Conservation (phyloP, 2,329 filamentous ascomycete genomes). For the Beauveria asiatica region DNA sequence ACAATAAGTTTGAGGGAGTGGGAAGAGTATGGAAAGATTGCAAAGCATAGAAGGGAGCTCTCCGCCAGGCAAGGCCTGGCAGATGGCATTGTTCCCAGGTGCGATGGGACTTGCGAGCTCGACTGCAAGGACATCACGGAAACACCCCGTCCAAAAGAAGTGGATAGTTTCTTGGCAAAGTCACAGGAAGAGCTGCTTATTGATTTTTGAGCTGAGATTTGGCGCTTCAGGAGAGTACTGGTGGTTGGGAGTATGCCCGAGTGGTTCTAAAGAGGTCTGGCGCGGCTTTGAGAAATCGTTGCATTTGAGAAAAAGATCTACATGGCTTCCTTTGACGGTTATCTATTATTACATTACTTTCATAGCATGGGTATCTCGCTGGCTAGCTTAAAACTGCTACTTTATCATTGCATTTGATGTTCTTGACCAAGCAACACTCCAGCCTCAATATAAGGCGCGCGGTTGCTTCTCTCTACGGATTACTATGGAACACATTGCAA, state of each 20-base stretch:
- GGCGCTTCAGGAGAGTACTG: background rate
- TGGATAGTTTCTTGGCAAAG: background rate
- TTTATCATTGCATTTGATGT: background rate
- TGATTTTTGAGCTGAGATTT: background rate
- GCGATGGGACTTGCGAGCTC: background rate
- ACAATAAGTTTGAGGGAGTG: background rate
- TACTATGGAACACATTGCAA: too few relatives aligned
- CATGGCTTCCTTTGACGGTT: background rate
- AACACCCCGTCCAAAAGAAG: background rate
- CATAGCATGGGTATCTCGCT: background rate
- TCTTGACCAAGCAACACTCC: background rate
- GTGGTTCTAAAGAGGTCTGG: too few relatives aligned
- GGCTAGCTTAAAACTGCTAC: background rate
- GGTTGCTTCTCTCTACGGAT: too few relatives aligned
- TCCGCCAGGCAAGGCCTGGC: background rate
- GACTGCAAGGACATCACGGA: slow-evolving; percentile 1
- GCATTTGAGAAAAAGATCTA: background rate
- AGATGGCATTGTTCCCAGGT: background rate
- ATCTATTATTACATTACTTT: background rate
- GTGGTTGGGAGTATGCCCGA: too few relatives aligned
- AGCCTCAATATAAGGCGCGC: too few relatives aligned
- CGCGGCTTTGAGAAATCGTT: background rate
- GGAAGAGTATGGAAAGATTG: background rate
- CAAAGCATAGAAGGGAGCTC: background rate
- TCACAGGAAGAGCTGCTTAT: background rate